phyloP scores from a whole-genome alignment of 805 yeast genomes.

The Candida boidinii region DNA sequence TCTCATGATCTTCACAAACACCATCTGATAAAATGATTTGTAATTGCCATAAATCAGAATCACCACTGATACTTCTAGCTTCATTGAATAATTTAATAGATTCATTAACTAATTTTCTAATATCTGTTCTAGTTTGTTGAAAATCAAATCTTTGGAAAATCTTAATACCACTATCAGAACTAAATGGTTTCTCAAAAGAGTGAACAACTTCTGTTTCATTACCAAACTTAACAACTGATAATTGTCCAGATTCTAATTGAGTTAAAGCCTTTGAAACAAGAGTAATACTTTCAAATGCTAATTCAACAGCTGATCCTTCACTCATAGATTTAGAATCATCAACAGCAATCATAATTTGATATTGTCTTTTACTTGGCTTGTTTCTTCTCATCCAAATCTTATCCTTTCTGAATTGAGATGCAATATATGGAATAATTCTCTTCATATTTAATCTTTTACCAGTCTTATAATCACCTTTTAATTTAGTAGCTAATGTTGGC shows the following conservation, averaged over 20 bases:
- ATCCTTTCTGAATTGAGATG: constrained; percentile 94
- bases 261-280: constrained; percentile 89
- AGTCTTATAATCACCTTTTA: constrained; percentile 92
- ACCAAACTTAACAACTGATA: constrained; percentile 87
- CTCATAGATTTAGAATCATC: constrained; percentile 98
- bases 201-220: constrained; percentile 77
- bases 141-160: constrained; percentile 86
- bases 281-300: constrained; percentile 93
- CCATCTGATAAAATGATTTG: constrained; percentile 94
- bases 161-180: constrained; percentile 72
- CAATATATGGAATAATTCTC: constrained; percentile 94
- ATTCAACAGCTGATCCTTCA: constrained; percentile 79
- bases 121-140: constrained; percentile 81
- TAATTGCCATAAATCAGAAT: constrained; percentile 79
- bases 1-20: constrained; percentile 90
- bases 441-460: constrained; percentile 97
- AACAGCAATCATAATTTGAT: constrained; percentile 94
- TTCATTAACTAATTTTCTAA: constrained; percentile 59
- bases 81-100: constrained; percentile 69
- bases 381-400: constrained; percentile 98
- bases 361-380: constrained; percentile 94
- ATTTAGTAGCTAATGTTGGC: constrained; percentile 93
- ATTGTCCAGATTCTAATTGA: constrained; percentile 89
- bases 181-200: constrained; percentile 81
- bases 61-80: constrained; percentile 31